Evolutionary conservation across 2,329 filamentous ascomycete genomes (phyloP).

Genomic region (Clonostachys rosea): DNA sequence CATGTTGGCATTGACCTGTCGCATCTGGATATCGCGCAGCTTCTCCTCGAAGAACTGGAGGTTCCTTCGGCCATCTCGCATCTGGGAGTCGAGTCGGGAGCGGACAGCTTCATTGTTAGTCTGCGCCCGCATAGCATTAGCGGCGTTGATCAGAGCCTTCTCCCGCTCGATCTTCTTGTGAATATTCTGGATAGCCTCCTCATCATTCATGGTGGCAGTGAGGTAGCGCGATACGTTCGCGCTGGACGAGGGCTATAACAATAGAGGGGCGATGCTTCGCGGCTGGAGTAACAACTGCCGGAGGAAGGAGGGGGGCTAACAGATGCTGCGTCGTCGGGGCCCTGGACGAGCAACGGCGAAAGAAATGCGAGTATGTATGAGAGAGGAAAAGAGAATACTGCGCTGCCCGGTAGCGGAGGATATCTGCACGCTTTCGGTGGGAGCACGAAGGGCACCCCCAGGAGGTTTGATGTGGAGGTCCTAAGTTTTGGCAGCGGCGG

Average conservation of each 20-base stretch:
- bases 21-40: slow-evolving; percentile 81
- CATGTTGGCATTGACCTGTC: slow-evolving; percentile 65
- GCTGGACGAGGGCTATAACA: slow-evolving; percentile 16
- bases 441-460: too few species aligned
- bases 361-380: too few species aligned
- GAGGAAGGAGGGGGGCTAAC: background rate
- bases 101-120: slow-evolving; percentile 91
- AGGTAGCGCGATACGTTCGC: slow-evolving; percentile 30
- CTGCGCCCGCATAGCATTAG: slow-evolving; percentile 91
- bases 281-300: background rate
- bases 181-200: slow-evolving; percentile 71
- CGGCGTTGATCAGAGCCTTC: slow-evolving; percentile 89
- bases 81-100: slow-evolving; percentile 86
- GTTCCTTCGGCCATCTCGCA: slow-evolving; percentile 88
- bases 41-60: slow-evolving; percentile 94
- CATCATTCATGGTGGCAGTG: slow-evolving; percentile 54
- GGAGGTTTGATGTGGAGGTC: too few species aligned
- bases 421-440: too few species aligned
- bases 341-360: background rate
- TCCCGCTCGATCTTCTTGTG: slow-evolving; percentile 97
- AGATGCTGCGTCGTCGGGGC: background rate
- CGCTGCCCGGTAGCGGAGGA: too few species aligned
- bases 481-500: too few species aligned
- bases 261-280: background rate
- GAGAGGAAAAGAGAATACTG: too few species aligned